Base-by-base conservation (phyloP, 768 basidiomycete genomes). In the Agrocybe praecox region DNA sequence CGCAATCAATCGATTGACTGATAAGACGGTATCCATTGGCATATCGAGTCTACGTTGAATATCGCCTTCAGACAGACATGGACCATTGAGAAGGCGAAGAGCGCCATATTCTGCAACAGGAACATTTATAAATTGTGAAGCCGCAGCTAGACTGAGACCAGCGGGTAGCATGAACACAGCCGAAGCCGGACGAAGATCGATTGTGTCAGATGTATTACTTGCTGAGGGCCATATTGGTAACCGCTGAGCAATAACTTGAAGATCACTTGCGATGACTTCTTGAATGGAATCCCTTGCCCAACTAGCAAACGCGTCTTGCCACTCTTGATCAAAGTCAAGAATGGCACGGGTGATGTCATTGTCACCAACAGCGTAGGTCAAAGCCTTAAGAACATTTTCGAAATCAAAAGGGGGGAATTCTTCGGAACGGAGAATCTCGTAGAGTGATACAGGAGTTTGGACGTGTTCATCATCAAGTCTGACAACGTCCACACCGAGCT, bases 151-250 rank as follows among this genome's bases (percentile, higher is more conserved):
- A 11, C 49, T 32, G 19, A 67, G 46, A 6, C 47, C 53, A 15
- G 22, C 11, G 4, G 60, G 65, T 24, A 67, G 60, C 47, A 62
- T 59, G 42, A 44, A 51, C 14, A 66, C 54, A 8, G 59, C 64
- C 24, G 52, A 60, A 15, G 60, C 59, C 19, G 53, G 44, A 18
- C 65, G 61, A 49, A 63, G 63, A 46, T 57, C 57, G 18, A 40
- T 55, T 40, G 36, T 24, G 9, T 49, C 45, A 46, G 52, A 49
- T 46, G 33, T 61, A 51, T 36, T 47, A 29, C 49, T 60, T 22
- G 50, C 56, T 2, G 64, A 67, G 6, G 60, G 64, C 74, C 74
- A 75, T 18, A 76, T 69, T 14, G 77, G 76, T 45, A 80, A 66
- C n/a, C 43, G 47, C 24, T 47, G 58, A 2, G 70, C 73, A 17